phyloP scores from a whole-genome alignment of 495 filamentous ascomycete species.

The Penicillium dipodomyicola region DNA sequence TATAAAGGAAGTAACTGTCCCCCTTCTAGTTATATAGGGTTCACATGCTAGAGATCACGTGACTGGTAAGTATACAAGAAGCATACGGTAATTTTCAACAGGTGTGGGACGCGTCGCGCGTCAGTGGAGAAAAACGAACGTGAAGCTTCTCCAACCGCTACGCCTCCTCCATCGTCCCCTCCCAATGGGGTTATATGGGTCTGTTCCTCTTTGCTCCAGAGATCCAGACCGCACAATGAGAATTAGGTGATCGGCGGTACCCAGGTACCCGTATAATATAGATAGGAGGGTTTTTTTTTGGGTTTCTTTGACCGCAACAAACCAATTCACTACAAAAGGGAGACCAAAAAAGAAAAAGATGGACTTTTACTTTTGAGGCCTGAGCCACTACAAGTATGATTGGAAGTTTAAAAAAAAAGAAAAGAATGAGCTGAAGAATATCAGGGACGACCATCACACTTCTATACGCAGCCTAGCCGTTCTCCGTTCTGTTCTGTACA shows the following conservation, averaged over 20 bases:
- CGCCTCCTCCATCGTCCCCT: neutral
- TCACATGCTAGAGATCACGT: neutral
- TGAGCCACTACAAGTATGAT: neutral
- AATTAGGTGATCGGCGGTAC: neutral
- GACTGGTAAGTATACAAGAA: neutral
- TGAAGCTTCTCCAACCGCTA: slow-evolving; percentile 2
- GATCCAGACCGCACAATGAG: slow-evolving; percentile 14
- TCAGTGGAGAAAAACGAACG: slow-evolving; percentile 6
- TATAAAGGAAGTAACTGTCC: neutral
- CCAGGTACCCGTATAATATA: no score
- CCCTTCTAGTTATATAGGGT: no score
- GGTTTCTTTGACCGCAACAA: neutral
- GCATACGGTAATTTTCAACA: neutral
- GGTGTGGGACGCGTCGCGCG: slow-evolving; percentile 9
- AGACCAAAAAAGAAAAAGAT: neutral
- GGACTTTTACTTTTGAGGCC: neutral
- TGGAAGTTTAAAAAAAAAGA: neutral
- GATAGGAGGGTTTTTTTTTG: no score
- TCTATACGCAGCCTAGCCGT: slow-evolving; percentile 5
- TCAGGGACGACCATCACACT: neutral
- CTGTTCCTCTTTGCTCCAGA: slow-evolving; percentile 3
- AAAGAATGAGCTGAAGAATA: neutral
- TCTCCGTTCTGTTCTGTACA: neutral
- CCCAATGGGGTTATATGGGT: slow-evolving; percentile 13
- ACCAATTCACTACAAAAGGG: neutral